phyloP scores from a whole-genome alignment of 1,139 yeast species.

The Komagataea norvegica region DNA sequence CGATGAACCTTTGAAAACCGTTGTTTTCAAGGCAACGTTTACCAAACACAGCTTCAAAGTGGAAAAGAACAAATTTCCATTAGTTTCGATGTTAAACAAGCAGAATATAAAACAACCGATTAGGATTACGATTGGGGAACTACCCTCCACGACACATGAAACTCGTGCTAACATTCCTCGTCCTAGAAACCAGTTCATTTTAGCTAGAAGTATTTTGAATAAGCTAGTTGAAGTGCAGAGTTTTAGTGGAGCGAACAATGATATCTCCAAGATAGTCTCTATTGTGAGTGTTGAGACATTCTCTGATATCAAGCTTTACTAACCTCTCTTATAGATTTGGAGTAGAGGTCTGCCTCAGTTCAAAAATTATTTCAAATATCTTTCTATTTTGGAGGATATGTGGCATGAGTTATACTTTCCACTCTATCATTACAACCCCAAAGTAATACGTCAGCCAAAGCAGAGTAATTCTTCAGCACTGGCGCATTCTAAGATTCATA shows the following conservation, averaged over 20 bases:
- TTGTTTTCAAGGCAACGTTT: too few species aligned
- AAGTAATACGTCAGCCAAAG: not conserved
- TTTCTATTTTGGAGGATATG: conserved; percentile 15
- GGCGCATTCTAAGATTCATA: not conserved
- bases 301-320: not conserved
- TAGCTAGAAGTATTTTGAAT: conserved; percentile 17
- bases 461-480: not conserved
- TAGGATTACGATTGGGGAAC: too few species aligned
- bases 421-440: conserved; percentile 16
- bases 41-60: too few species aligned
- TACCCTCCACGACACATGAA: too few species aligned
- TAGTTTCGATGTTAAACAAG: too few species aligned
- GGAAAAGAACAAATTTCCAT: too few species aligned
- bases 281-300: conserved; percentile 12
- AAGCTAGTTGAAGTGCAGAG: not conserved
- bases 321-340: conserved; percentile 13
- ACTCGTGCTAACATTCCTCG: too few species aligned
- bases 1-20: too few species aligned
- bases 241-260: conserved; percentile 6
- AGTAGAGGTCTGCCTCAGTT: not conserved
- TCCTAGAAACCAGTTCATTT: conserved; percentile 20
- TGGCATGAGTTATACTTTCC: conserved; percentile 21
- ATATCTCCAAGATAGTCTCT: conserved; percentile 16
- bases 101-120: too few species aligned
- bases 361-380: conserved; percentile 15